These are phyloP conservation scores for Cicer cuneatum DNA, from an alignment of 306 rosid species.

Conservation along the genomic window DNA sequence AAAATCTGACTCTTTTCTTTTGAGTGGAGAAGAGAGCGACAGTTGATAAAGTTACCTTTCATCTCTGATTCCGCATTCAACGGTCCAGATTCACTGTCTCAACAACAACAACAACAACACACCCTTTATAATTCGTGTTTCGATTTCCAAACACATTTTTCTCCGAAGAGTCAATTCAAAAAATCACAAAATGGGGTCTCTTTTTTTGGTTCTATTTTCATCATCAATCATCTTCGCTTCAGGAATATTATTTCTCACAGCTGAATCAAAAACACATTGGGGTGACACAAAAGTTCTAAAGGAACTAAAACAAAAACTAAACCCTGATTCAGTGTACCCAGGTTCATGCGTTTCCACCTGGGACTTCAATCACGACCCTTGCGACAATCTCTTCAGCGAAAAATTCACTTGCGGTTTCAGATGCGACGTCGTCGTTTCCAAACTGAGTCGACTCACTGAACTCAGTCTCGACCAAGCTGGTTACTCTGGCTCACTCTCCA, in stretches of 20 bases:
- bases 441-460: constrained; percentile 67
- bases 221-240: constrained; percentile 1
- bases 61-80: constrained; percentile 23
- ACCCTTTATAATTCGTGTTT: neutral
- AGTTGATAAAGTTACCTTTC: neutral
- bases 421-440: constrained; percentile 62
- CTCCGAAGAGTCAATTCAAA: neutral
- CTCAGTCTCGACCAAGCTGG: constrained; percentile 87
- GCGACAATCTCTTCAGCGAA: constrained; percentile 75
- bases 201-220: constrained; percentile 23
- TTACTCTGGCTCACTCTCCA: constrained; percentile 59
- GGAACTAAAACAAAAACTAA: constrained; percentile 54
- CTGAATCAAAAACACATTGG: constrained; percentile 62
- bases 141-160: neutral
- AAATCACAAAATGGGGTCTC: constrained; percentile 50
- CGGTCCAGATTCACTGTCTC: constrained; percentile 47
- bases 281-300: constrained; percentile 61
- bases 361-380: constrained; percentile 82
- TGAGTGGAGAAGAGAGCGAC: constrained; percentile 22
- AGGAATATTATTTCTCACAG: neutral
- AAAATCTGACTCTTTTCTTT: constrained; percentile 37
- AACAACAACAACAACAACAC: neutral
- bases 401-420: constrained; percentile 59
- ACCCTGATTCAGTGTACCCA: constrained; percentile 51
- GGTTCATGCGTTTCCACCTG: constrained; percentile 73